phyloP scores from a whole-genome alignment of 352 stramenopile genomes.

The Globisporangium nagaii region DNA sequence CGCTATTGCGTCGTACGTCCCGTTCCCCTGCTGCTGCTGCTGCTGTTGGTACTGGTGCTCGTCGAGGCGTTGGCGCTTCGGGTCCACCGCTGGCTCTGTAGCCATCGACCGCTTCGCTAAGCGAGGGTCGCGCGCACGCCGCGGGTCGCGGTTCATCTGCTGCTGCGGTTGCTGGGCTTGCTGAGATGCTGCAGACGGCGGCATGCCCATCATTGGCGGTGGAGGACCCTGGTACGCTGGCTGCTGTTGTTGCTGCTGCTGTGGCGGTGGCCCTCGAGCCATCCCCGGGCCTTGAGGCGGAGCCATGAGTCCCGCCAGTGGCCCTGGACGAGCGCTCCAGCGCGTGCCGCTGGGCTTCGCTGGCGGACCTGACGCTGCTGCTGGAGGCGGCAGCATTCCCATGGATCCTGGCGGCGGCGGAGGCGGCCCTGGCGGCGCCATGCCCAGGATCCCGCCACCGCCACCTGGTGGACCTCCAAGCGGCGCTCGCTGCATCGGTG shows the following conservation, averaged over 20 bases:
- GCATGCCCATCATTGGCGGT: conserved; percentile 21
- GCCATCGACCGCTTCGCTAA: conserved; percentile 22
- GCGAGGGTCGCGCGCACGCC: conserved; percentile 48
- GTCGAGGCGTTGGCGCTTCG: conserved; percentile 8
- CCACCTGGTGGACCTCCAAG: conserved; percentile 9
- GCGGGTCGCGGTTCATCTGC: conserved; percentile 43
- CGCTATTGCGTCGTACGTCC: conserved; percentile 54
- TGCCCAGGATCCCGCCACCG: conserved; percentile 12
- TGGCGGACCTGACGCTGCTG: conserved; percentile 15
- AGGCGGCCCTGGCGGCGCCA: conserved; percentile 18
- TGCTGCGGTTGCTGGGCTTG: conserved; percentile 16
- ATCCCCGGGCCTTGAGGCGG: conserved; percentile 1
- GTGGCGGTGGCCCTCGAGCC: not conserved
- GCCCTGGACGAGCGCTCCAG: conserved; percentile 64
- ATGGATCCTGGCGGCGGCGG: conserved; percentile 34
- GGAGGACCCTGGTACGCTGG: conserved; percentile 10
- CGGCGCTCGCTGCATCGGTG: conserved; percentile 24
- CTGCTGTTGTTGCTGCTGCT: conserved; percentile 1
- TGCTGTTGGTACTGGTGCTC: conserved; percentile 10
- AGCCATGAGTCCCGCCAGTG: conserved; percentile 20
- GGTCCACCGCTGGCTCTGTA: not conserved
- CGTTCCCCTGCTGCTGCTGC: conserved; percentile 7
- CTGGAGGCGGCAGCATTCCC: conserved; percentile 29
- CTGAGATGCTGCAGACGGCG: conserved; percentile 11
- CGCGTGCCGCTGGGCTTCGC: conserved; percentile 46